Percentiles rank a stretch among this genome's conserved stretches.
Conservation (phyloP, 805 yeast genomes). For the Candida endomychidarum region DNA sequence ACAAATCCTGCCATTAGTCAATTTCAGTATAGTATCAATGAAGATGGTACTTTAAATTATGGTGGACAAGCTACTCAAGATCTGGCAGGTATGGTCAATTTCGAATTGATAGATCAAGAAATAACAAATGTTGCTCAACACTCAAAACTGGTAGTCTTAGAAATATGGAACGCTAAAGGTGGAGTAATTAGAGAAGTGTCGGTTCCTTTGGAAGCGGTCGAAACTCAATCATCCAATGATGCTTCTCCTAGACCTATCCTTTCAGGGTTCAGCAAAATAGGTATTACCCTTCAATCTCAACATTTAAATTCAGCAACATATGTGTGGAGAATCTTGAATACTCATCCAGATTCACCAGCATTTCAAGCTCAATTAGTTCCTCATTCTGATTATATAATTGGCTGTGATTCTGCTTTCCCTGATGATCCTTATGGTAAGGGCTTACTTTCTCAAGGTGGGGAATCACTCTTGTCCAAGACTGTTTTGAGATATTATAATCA, state of each 20-base stretch:
- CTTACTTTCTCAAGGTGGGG: conserved; percentile 82
- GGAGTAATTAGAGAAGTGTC: conserved; percentile 45
- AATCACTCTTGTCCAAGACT: conserved; percentile 68
- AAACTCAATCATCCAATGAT: conserved; percentile 8
- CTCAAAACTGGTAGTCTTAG: conserved; percentile 48
- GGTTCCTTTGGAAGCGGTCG: conserved; percentile 22
- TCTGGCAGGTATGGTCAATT: conserved; percentile 41
- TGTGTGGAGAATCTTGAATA: conserved; percentile 82
- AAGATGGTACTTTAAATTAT: conserved; percentile 41
- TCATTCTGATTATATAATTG: conserved; percentile 84
- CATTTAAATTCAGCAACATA: conserved; percentile 73
- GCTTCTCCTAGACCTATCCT: conserved; percentile 20
- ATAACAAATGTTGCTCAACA: conserved; percentile 31
- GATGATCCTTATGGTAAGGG: conserved; percentile 62
- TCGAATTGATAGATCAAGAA: conserved; percentile 43
- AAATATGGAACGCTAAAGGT: conserved; percentile 88
- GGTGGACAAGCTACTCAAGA: conserved; percentile 32
- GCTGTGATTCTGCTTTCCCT: conserved; percentile 54
- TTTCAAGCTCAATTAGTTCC: conserved; percentile 79
- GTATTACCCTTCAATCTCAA: conserved; percentile 73
- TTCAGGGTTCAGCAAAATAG: conserved; percentile 49
- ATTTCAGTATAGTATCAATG: conserved; percentile 33
- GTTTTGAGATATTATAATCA: conserved; percentile 57
- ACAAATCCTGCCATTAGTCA: conserved; percentile 27
- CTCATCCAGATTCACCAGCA: conserved; percentile 79